Evolutionary conservation across 441 rosid genomes (phyloP), one percentile per base, ranked within the genome.

Genomic region (Eutrema salsugineum): DNA sequence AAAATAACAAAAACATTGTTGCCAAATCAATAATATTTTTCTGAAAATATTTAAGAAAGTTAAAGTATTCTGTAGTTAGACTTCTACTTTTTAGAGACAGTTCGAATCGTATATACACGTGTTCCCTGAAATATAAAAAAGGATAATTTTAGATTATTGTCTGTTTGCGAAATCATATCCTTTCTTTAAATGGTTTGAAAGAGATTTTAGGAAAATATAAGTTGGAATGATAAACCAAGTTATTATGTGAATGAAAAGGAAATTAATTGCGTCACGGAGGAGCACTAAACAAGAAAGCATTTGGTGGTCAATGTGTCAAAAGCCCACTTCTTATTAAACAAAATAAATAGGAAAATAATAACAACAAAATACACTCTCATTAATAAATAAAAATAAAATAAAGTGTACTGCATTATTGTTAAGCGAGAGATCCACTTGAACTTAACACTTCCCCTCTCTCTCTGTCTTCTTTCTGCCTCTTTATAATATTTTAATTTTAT

Each of bases 281-380:
- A 78, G 80, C 89, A 83, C 88, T 83, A 63, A 83, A 68, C 78
- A 16, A 3, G 24, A 68, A 76, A 39, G 77, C 39, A 80, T 83
- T 81, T 60, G 83, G 71, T 72, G 82, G 75, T 83, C 83, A 78
- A 77, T 80, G 76, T 79, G 83, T 73, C 80, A 78, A 80, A 77
- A 63, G 79, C 80, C 84, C 85, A 78, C 89, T 79, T 79, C 70
- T 66, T 33, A 70, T 48, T 70, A 70, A 76, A 69, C 46, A 56
- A 30, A 48, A 57, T 33, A 22, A 70, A 30, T 17, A 4, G 14
- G 53, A 43, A 71, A 30, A 63, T 60, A 30, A 63, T 60, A 24
- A 19, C 47, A 48, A 59, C 60, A 72, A 66, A 54, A 66, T 33
- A 44, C 42, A 33, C 15, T 63, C 20, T 17, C 5, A 67, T 15